Evolutionary conservation across 2,329 filamentous ascomycete species (phyloP), one percentile per base, ranked within the genome.

Genomic region (Lachnellula occidentalis): DNA sequence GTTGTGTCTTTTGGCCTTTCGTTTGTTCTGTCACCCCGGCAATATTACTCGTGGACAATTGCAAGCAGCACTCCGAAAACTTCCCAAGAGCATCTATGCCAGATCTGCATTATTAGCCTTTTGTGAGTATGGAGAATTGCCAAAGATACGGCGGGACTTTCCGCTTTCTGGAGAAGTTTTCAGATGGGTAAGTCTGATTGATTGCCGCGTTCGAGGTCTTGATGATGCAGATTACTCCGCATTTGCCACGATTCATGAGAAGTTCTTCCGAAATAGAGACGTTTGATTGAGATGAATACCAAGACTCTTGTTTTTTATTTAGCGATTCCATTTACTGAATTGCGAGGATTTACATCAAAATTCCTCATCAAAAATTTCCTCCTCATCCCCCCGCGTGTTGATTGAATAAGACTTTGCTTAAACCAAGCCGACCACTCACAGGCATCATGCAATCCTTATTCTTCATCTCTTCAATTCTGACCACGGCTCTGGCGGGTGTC

Each of bases 41-140:
- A 37, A 45, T 49, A 21, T 27, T 27, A 56, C 54, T 56, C 50
- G 54, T 56, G 54, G 54, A 56, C 24, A 56, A 56, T 49, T 49
- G 1, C 36, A 14, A 14, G 21, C 9, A 34, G 5, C n/a, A 6
- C 22, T 15, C 37, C 17, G 15, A 41, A 24, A 19, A 45, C 27
- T 34, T 24, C 27, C 15, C 21, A 21, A 22, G n/a, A 19, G 19
- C 24, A 39, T 19, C 50, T 21, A 45, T n/a, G 14, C 31, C 24
- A 31, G 50, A 51, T 41, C 50, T 51, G 50, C 50, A 52, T 48
- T 52, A 52, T 48, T 52, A 52, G 50, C n/a, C 37, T 24, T 21
- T 27, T 17, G 27, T 14, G 22, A 45, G 14, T 45, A 31, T n/a
- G 14, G 11, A 43, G 17, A 12, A 19, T 43, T 9, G 15, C 1